Base-by-base conservation (phyloP, 2,329 filamentous ascomycete genomes). In the Microcyclospora pomicola region DNA sequence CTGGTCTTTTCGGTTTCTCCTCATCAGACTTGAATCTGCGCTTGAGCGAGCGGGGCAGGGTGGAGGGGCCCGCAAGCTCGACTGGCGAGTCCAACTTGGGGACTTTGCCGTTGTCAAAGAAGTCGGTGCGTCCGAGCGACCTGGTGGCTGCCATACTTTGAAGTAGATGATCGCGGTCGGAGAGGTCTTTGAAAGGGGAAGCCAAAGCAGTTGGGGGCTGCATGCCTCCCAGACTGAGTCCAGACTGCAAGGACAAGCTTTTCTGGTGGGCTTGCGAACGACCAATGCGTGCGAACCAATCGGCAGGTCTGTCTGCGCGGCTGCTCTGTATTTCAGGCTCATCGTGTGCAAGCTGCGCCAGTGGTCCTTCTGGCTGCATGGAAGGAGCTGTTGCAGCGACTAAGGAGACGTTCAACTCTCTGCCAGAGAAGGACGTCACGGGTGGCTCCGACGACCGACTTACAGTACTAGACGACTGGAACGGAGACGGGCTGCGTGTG, bases 401-500 rank as follows among this genome's bases (percentile, higher is more conserved):
- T n/a, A 71, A 52, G 2, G 68, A 69, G 19, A 69, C 53, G 36
- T 66, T 65, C 61, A 70, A 64, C 37, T 68, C 66, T 27, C 64
- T 62, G 24, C 66, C 66, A 10, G 63, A 63, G 49, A 71, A 69
- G 2, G 58, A 41, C 15, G 52, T 49, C 40, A 36, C 43, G 53
- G 45, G 35, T 12, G 38, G 43, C 9, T 46, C 42, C 10, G 60
- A 52, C 7, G 58, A 45, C 16, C 45, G 50, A 13, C 46, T 51
- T 13, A 41, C 37, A 9, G 28, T 9, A 39, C 54, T 56, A 10
- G 55, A 54, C 24, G 64, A 59, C 32, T 54, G 55, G 48, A 73
- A 66, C 2, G 75, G 75, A 15, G 74, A 77, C 9, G 75, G 75
- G 38, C 71, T 78, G 37, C 73, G 65, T 29, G 67, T 71, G 43